Evolutionary conservation across 78 protist species (phyloP).

Genomic region (Dictyostelium firmibasis): DNA sequence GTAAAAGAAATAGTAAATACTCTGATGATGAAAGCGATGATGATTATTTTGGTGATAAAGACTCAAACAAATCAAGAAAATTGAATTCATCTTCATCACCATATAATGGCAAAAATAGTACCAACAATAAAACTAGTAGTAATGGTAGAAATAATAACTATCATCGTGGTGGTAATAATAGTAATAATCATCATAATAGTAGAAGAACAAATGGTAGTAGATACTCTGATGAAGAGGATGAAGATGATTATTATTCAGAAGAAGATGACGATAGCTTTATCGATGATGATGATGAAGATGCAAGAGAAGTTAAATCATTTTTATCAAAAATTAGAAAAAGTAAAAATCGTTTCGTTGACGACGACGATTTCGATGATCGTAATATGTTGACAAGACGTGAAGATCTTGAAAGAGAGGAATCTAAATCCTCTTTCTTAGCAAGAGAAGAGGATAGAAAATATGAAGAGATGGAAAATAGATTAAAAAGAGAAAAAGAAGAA

Average conservation of each 20-base stretch:
- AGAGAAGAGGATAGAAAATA: background rate
- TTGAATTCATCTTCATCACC: background rate
- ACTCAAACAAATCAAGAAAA: background rate
- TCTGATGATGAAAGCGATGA: background rate
- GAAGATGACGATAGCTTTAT: background rate
- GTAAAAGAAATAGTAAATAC: background rate
- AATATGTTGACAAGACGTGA: background rate
- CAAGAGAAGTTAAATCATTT: background rate
- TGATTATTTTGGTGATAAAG: background rate
- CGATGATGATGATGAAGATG: background rate
- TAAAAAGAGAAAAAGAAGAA: background rate
- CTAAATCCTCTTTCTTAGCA: background rate
- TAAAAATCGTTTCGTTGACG: background rate
- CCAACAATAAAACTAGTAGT: background rate
- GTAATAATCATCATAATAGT: background rate
- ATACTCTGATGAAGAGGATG: background rate
- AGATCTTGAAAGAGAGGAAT: background rate
- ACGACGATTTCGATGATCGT: background rate
- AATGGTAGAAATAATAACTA: background rate
- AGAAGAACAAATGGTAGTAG: background rate
- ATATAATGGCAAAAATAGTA: background rate
- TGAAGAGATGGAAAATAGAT: background rate
- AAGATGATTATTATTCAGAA: background rate
- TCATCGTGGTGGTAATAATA: background rate
- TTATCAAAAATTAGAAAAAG: background rate